A percentile compares a stretch with the other conserved stretches of the same genome.
These are phyloP conservation scores for Pterocarpus santalinus DNA, from an alignment of 306 rosid genomes.

Conservation along the genomic window DNA sequence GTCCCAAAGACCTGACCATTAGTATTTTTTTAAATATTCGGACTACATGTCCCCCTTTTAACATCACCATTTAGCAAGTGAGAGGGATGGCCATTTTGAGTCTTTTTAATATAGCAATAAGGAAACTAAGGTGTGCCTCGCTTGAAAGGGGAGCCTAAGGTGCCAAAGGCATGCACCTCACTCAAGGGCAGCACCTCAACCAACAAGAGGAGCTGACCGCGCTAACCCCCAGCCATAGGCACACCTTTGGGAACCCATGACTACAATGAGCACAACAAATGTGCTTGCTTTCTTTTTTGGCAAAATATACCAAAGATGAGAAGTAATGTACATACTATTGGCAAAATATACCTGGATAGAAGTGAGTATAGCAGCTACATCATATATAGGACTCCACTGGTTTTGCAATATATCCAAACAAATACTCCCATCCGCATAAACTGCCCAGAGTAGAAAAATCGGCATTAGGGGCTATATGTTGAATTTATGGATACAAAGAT, in stretches of 20 bases:
- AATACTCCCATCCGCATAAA: constrained; percentile 75
- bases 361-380: constrained; percentile 74
- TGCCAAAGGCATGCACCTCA: not conserved
- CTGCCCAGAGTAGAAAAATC: constrained; percentile 47
- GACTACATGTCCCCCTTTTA: not conserved
- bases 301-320: not conserved
- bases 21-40: not conserved
- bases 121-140: not conserved
- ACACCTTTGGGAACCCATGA: not conserved
- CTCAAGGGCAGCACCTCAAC: not conserved
- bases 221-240: not conserved
- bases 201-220: not conserved
- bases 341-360: constrained; percentile 64
- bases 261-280: not conserved
- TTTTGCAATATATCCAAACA: constrained; percentile 72
- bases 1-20: not conserved
- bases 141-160: not conserved
- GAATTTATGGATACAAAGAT: constrained; percentile 15
- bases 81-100: not conserved
- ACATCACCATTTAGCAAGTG: not conserved
- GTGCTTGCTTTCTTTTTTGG: constrained; percentile 1
- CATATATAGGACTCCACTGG: constrained; percentile 76
- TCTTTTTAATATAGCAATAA: not conserved
- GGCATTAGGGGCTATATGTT: constrained; percentile 14
- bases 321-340: constrained; percentile 26